Evolutionary conservation across 345 rosid species (phyloP).

Genomic region (Ricinus communis): DNA sequence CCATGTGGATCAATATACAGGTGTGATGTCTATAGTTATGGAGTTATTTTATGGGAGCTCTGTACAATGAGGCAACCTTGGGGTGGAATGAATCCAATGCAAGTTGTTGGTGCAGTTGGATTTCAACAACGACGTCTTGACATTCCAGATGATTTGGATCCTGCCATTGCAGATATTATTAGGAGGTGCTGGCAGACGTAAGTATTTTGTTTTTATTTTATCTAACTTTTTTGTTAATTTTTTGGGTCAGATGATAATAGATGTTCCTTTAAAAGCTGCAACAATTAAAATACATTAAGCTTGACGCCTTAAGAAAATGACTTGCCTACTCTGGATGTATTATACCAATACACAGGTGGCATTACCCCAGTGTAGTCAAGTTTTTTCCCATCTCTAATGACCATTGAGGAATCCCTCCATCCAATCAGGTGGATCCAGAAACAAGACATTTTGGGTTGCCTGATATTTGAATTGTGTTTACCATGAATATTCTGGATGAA

Average conservation of each 20-base stretch:
- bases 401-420: too few relatives aligned
- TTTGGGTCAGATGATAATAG: background rate
- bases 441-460: background rate
- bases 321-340: too few relatives aligned
- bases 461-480: background rate
- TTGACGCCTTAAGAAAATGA: too few relatives aligned
- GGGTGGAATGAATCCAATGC: conserved; percentile 99
- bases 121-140: conserved; percentile 92
- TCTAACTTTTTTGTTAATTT: background rate
- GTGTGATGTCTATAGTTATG: conserved; percentile 94
- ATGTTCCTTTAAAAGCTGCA: background rate
- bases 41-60: conserved; percentile 96
- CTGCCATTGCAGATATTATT: conserved; percentile 71
- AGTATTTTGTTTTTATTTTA: conserved; percentile 27
- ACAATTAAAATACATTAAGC: background rate
- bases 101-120: conserved; percentile 98
- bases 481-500: background rate
- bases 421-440: too few relatives aligned
- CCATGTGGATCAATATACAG: conserved; percentile 36
- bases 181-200: conserved; percentile 88
- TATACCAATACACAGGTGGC: background rate
- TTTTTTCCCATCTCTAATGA: too few relatives aligned
- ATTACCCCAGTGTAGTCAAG: too few relatives aligned
- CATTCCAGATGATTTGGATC: conserved; percentile 69
- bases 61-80: conserved; percentile 82